A percentile compares a stretch with the other conserved stretches of the same genome.
Evolutionary conservation across 371 early-diverging fungal species (phyloP).

Genomic region (Apophysomyces sp.): DNA sequence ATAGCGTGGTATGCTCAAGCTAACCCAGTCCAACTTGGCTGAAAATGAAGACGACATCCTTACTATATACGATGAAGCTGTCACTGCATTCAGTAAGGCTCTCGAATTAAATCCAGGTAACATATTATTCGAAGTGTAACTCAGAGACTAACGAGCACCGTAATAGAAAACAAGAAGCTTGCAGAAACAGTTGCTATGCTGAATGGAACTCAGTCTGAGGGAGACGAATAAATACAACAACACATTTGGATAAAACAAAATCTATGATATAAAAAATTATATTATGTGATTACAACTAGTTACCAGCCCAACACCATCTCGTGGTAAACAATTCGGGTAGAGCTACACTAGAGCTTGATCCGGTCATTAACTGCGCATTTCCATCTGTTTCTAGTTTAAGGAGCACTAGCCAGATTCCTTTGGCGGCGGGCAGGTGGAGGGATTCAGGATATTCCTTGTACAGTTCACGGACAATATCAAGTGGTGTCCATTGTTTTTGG

Average conservation of each 20-base stretch:
- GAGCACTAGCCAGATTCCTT: constrained; percentile 66
- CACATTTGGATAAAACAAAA: too few species aligned
- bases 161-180: constrained; percentile 11
- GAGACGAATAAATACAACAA: not conserved
- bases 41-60: constrained; percentile 46
- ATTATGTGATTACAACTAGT: not conserved
- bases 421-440: constrained; percentile 63
- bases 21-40: constrained; percentile 30
- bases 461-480: constrained; percentile 62
- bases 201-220: not conserved
- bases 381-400: constrained; percentile 68
- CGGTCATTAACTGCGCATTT: constrained; percentile 20
- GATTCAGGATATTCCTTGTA: constrained; percentile 64
- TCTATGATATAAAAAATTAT: too few species aligned
- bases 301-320: constrained; percentile 14
- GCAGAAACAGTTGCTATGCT: constrained; percentile 15
- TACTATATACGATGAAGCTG: constrained; percentile 16
- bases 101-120: constrained; percentile 29
- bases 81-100: constrained; percentile 36
- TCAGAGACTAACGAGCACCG: not conserved
- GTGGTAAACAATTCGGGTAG: constrained; percentile 3
- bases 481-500: constrained; percentile 33
- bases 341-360: not conserved
- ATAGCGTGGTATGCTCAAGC: constrained; percentile 33
- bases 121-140: too few species aligned